Evolutionary conservation across 495 filamentous ascomycete genomes (phyloP), one percentile per base, ranked within the genome.

Genomic region (Oidiodendron maius): DNA sequence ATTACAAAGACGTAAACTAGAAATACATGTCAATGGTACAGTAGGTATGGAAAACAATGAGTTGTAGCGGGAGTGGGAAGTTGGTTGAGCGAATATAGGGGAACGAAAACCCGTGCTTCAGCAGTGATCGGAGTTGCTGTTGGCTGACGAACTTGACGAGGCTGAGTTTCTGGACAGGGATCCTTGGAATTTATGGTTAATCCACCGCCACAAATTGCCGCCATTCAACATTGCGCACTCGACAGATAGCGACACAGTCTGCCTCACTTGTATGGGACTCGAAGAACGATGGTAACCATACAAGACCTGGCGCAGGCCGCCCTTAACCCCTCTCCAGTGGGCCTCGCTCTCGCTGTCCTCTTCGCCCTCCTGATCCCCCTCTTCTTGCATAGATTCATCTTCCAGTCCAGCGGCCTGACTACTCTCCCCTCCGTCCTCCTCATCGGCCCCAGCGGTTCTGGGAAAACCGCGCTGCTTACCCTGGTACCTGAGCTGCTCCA

Each of bases 391-490:
- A 58, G 78, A 40, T 61, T 86, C 56, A 78, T 96, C 60, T 87
- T 88, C 64, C 71, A 71, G 15, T 69, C 73, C 24, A 79, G 75
- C 35, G 75, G 80, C 1, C 80, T 83, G 44, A 80, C 77, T 20
- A 76, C 72, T 9, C 77, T 89, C 3, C 89, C 91, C 23, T 86
- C 84, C 4, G 89, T 97, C 64, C 70, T 97, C 2, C 80, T 98
- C 13, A 60, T 91, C 40, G 93, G 93, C 3, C 93, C 91, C 5
- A 82, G 82, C 23, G 87, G 84, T 49, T 76, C 83, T 41, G 93
- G 93, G 54, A 98, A 98, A 65, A 97, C 93, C 4, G 76, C 87
- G 39, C 76, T 98, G 24, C 68, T 91, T 9, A 89, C 89, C n/a
- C 69, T 90, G 53, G 85, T 87, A 72, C 47, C 72, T 55, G n/a